A percentile compares a stretch with the other conserved stretches of the same genome.
These are phyloP conservation scores for Forsythia viridissima DNA, from an alignment of 257 asterid species.

Conservation along the genomic window DNA sequence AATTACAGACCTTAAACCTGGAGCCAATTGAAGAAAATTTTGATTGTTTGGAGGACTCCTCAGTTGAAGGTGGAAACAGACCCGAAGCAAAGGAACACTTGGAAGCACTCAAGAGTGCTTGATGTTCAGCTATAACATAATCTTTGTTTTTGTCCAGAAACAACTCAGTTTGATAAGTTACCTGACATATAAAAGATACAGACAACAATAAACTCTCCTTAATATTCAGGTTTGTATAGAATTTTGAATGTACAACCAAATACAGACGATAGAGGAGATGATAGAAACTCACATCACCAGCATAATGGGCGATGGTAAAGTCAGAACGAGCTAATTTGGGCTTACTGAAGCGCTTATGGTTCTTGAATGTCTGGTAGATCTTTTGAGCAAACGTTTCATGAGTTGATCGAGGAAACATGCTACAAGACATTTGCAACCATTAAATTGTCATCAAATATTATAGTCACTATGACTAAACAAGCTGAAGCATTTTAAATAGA, in stretches of 20 bases:
- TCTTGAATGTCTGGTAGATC: constrained; percentile 85
- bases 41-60: constrained; percentile 89
- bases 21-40: constrained; percentile 96
- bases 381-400: constrained; percentile 96
- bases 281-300: constrained; percentile 86
- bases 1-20: constrained; percentile 76
- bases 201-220: constrained; percentile 15
- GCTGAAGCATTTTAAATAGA: constrained; percentile 1
- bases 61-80: constrained; percentile 76
- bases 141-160: constrained; percentile 98
- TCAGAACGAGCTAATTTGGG: constrained; percentile 96
- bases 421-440: constrained; percentile 34
- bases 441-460: constrained; percentile 16
- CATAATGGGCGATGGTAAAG: constrained; percentile 91
- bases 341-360: constrained; percentile 89
- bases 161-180: constrained; percentile 92
- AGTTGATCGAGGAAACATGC: constrained; percentile 98
- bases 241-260: constrained; percentile 1
- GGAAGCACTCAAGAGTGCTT: constrained; percentile 84
- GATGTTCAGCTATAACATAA: constrained; percentile 97
- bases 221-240: background rate
- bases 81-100: constrained; percentile 77
- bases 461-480: constrained; percentile 12
- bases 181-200: constrained; percentile 47
- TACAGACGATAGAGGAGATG: constrained; percentile 3